Evolutionary conservation across 192 early-diverging fungal species (phyloP).

Genomic region (Tieghemiomyces parasiticus): DNA sequence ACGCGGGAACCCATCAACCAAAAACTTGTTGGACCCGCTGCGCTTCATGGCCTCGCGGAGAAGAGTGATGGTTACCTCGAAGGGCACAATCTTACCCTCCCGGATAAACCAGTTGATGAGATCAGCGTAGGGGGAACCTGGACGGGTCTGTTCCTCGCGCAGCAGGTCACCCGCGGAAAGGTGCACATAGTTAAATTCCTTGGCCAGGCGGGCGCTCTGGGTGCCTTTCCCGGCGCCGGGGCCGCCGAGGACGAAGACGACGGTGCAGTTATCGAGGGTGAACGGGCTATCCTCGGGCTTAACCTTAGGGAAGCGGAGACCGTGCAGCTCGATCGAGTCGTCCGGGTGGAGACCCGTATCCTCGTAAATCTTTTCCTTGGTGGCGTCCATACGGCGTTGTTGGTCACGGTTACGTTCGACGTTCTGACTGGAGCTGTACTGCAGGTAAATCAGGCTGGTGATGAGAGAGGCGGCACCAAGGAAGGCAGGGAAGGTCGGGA

Average conservation of each 20-base stretch:
- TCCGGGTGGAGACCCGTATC: constrained; percentile 4
- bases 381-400: neutral
- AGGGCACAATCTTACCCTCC: constrained; percentile 90
- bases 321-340: constrained; percentile 5
- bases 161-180: constrained; percentile 94
- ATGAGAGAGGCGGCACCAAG: neutral
- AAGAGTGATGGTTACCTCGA: constrained; percentile 85
- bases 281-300: constrained; percentile 13
- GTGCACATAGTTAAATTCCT: constrained; percentile 88
- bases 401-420: neutral
- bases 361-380: neutral
- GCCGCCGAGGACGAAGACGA: constrained; percentile 83
- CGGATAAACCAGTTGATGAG: constrained; percentile 84
- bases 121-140: constrained; percentile 73
- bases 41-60: constrained; percentile 79
- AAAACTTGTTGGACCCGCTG: constrained; percentile 51
- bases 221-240: constrained; percentile 93
- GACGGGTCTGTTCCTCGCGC: constrained; percentile 74
- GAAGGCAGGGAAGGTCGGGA: neutral
- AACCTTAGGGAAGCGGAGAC: neutral
- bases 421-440: neutral
- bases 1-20: constrained; percentile 96
- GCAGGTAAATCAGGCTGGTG: neutral
- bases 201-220: constrained; percentile 73
- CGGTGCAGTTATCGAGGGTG: constrained; percentile 40